Percentiles rank a stretch among this genome's conserved stretches.
Evolutionary conservation across 768 basidiomycete species (phyloP).

Genomic region (Inosperma sp.): DNA sequence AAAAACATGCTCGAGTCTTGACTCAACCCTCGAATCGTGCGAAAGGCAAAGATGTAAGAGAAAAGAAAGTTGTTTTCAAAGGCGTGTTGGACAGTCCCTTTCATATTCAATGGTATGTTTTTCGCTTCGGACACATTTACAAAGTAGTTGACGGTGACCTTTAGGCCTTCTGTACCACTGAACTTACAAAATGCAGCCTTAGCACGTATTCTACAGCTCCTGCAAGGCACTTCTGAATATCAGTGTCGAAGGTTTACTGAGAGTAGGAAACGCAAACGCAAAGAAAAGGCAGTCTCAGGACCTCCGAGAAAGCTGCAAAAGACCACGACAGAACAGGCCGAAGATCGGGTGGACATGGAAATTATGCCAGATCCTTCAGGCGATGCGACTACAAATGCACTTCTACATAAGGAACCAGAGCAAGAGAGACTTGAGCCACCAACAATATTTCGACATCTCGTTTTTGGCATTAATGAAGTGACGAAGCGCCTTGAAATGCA

Average conservation of each 20-base stretch:
- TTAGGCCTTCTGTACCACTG: conserved; percentile 58
- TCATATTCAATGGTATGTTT: conserved; percentile 57
- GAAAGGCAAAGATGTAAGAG: conserved; percentile 39
- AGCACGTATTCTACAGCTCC: conserved; percentile 42
- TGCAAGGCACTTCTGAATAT: conserved; percentile 49
- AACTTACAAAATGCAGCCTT: conserved; percentile 62
- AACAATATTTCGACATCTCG: conserved; percentile 42
- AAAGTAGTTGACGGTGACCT: conserved; percentile 8
- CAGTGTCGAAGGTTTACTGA: conserved; percentile 29
- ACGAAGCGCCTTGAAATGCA: conserved; percentile 68
- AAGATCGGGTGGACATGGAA: background rate
- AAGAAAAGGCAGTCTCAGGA: conserved; percentile 9
- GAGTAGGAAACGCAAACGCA: conserved; percentile 39
- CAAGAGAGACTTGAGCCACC: conserved; percentile 25
- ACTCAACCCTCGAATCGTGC: conserved; percentile 62
- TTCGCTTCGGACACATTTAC: conserved; percentile 9
- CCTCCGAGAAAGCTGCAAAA: conserved; percentile 22
- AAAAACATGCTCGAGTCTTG: conserved; percentile 48
- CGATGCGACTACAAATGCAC: background rate
- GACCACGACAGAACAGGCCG: conserved; percentile 4
- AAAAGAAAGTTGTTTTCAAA: conserved; percentile 64
- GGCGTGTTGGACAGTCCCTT: conserved; percentile 71
- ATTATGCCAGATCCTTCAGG: background rate
- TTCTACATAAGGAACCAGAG: background rate
- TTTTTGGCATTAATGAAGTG: conserved; percentile 75